Evolutionary conservation across 768 basidiomycete genomes (phyloP), one percentile per base, ranked within the genome.

Genomic region (Mycena alexandri): DNA sequence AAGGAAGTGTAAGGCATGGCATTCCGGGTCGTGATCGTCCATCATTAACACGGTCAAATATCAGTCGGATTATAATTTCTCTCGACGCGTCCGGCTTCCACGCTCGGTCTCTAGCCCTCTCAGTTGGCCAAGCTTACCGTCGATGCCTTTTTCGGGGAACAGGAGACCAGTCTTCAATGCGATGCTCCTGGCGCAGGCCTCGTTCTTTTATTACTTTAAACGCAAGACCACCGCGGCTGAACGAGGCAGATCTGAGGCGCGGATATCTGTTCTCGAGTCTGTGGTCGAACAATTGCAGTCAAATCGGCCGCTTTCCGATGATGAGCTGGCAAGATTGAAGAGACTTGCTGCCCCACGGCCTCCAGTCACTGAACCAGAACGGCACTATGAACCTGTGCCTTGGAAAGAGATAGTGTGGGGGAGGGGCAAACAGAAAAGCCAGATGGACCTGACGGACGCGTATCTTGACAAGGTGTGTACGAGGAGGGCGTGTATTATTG

Each of bases 231-330:
- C 82, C 41, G 84, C 83, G 51, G 87, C 87, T 47, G 87, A 91
- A 63, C 84, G 84, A 47, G 81, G 86, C 17, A 85, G 85, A 25
- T 73, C 84, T 47, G 76, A 83, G 57, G 89, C 91, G 6, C 89
- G 86, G 63, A 80, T 87, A 43, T 87, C 90, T 22, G 86, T 93
- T 68, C 81, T 93, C 63, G 84, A 88, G 63, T 86, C 87, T 57
- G 83, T 92, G 60, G 81, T 82, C 9, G 78, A 81, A 25, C 87
- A 87, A 65, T 77, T 92, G 53, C 81, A 82, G 41, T 82, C 85
- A 2, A 81, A 82, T 57, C 81, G 81, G 60, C 71, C 78, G 41
- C 73, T 88, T 54, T 78, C 85, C 4, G 77, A 79, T 70, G 84
- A 79, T 38, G 90, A 92, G 70, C 77, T 91, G 25, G 82, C 79